Evolutionary conservation across 2,329 filamentous ascomycete genomes (phyloP), one percentile per base, ranked within the genome.

Genomic region (Clonostachys chloroleuca): DNA sequence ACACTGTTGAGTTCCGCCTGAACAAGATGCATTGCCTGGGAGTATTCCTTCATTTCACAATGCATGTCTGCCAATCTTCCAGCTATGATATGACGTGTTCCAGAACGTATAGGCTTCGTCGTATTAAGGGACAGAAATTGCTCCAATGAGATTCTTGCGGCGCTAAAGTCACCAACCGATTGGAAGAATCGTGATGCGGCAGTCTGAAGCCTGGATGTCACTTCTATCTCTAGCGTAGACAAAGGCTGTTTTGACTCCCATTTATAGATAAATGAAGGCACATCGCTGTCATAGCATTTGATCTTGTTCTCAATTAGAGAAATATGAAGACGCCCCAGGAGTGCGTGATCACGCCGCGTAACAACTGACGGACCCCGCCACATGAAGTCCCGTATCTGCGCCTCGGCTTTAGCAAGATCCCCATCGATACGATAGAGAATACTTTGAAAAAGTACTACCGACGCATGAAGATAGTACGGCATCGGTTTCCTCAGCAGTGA

Each of bases 231-330:
- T 6, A 66, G 52, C 0, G 53, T 55, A 0, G 63, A 66, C 3
- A 64, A 47, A 0, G 63, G 63, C 12, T 57, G 55, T 0, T 55
- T 49, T 0, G 59, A 61, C 3, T 58, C 49, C 63, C 63, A 66
- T 3, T 49, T 50, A 37, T 65, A 66, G 14, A 66, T 65, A 14
- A 49, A 54, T 0, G 56, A 52, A 0, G 59, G 52, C 4, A 65
- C 56, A 12, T 61, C 61, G 0, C 48, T 49, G 6, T 65, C 62
- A 40, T 63, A 63, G 1, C 56, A 53, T 18, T 61, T 57, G 3
- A 66, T 62, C 44, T 64, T 66, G 35, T 62, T 66, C 36, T 66
- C 63, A 2, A 66, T 51, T n/a, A 58, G 56, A 0, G 63, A 63
- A 1, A 66, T 62, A 18, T 66, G 63, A 5, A 66, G 49, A 3